These are phyloP conservation scores for Gastrolobium villosum DNA, from an alignment of 306 rosid genomes.

Conservation along the genomic window DNA sequence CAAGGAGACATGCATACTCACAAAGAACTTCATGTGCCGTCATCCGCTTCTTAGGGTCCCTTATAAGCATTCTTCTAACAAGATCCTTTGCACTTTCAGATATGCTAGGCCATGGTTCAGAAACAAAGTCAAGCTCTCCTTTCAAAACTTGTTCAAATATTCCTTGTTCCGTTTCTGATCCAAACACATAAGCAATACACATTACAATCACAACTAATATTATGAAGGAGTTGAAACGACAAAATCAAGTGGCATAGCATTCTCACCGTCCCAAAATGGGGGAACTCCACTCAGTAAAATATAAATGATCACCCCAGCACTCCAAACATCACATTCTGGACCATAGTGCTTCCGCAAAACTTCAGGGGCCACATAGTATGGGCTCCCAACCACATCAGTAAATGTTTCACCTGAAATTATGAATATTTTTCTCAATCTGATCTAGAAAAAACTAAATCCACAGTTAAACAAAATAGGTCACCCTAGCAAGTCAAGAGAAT, in stretches of 20 bases:
- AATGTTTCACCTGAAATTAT: conserved; percentile 81
- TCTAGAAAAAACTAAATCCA: conserved; percentile 25
- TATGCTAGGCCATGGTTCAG: conserved; percentile 98
- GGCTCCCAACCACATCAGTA: conserved; percentile 96
- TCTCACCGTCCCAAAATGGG: conserved; percentile 98
- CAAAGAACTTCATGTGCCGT: conserved; percentile 96
- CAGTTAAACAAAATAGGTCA: conserved; percentile 7
- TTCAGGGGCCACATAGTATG: conserved; percentile 99
- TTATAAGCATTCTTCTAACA: conserved; percentile 85
- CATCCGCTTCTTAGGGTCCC: conserved; percentile 88
- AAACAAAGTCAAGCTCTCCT: conserved; percentile 88
- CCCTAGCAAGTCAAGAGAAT: conserved; percentile 31
- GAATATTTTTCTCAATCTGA: conserved; percentile 43
- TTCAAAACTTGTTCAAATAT: conserved; percentile 96
- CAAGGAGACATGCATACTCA: conserved; percentile 58
- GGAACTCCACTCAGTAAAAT: conserved; percentile 96
- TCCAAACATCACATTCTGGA: conserved; percentile 95
- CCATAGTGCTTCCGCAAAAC: conserved; percentile 89
- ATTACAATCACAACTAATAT: conserved; percentile 20
- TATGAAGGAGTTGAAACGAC: not conserved
- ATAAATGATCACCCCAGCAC: conserved; percentile 96
- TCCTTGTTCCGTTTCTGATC: conserved; percentile 91
- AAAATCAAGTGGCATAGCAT: conserved; percentile 43
- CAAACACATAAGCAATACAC: conserved; percentile 18
- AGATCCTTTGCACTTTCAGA: conserved; percentile 92